These are phyloP conservation scores for Neolentinus lepideus DNA, from an alignment of 1,284 basidiomycete genomes.

Conservation along the genomic window DNA sequence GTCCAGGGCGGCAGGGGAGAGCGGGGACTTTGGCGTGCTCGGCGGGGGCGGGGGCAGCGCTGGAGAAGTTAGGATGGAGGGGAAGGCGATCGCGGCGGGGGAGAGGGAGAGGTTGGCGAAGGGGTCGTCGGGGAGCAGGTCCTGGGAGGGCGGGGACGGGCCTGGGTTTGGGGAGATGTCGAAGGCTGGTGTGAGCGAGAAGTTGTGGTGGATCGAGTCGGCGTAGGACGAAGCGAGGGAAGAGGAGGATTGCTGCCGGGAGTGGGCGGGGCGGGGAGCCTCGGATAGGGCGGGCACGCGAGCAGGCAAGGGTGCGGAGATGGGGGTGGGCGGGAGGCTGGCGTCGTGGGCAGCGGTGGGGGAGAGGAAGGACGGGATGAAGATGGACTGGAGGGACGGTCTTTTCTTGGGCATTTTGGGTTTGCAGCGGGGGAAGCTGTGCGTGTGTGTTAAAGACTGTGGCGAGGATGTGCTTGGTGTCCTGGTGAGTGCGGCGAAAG, in stretches of 20 bases:
- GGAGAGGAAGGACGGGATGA: conserved; percentile 27
- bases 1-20: conserved; percentile 7
- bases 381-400: conserved; percentile 40
- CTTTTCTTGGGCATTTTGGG: conserved; percentile 35
- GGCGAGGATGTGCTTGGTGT: neutral
- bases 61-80: conserved; percentile 13
- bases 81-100: conserved; percentile 18
- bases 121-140: conserved; percentile 62
- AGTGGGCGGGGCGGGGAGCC: neutral
- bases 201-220: neutral
- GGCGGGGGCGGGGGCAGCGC: conserved; percentile 13
- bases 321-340: neutral
- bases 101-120: conserved; percentile 44
- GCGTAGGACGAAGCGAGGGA: neutral
- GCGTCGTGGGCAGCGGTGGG: conserved; percentile 10
- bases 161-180: neutral
- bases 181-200: neutral
- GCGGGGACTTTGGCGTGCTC: conserved; percentile 11
- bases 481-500: neutral
- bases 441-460: neutral
- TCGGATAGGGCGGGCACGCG: neutral
- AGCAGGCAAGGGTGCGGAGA: neutral
- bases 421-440: conserved; percentile 4
- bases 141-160: conserved; percentile 24
- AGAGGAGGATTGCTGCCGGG: neutral